A percentile compares a stretch with the other conserved stretches of the same genome.
Evolutionary conservation across 345 rosid species (phyloP).

Genomic region (Brassica incana): DNA sequence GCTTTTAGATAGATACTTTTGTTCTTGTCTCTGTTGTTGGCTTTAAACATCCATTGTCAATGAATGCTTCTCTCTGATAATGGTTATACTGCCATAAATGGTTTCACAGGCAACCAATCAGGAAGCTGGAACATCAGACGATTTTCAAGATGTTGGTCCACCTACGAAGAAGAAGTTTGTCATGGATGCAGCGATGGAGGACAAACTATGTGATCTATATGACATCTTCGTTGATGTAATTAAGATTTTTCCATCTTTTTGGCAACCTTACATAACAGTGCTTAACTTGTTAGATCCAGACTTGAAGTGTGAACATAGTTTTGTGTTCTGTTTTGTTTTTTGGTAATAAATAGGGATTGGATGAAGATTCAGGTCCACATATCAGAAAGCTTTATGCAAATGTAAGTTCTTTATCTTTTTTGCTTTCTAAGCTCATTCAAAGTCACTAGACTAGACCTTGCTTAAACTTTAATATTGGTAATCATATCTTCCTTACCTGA

Average conservation of each 20-base stretch:
- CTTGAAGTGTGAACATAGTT: constrained; percentile 14
- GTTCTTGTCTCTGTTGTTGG: background rate
- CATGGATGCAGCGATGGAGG: constrained; percentile 77
- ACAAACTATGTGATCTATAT: constrained; percentile 90
- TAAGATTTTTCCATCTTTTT: constrained; percentile 10
- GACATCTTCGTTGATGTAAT: constrained; percentile 87
- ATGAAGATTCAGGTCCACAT: constrained; percentile 81
- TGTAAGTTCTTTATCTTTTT: constrained; percentile 46
- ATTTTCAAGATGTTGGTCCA: constrained; percentile 55
- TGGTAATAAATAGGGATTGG: constrained; percentile 64
- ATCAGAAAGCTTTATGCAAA: constrained; percentile 82
- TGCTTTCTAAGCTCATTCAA: constrained; percentile 16
- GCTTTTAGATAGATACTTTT: background rate
- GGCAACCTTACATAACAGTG: background rate
- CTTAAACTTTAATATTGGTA: background rate
- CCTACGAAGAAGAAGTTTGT: constrained; percentile 52
- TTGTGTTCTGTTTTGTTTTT: constrained; percentile 30
- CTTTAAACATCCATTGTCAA: constrained; percentile 10
- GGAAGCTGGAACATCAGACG: constrained; percentile 66
- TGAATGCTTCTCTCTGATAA: constrained; percentile 16
- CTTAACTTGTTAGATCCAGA: constrained; percentile 17
- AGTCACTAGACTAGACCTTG: background rate
- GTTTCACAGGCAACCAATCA: constrained; percentile 55
- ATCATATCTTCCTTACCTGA: constrained; percentile 34
- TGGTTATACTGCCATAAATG: background rate